Evolutionary conservation across 805 yeast species (phyloP), one percentile per base, ranked within the genome.

Genomic region (Starmera dryadoides): DNA sequence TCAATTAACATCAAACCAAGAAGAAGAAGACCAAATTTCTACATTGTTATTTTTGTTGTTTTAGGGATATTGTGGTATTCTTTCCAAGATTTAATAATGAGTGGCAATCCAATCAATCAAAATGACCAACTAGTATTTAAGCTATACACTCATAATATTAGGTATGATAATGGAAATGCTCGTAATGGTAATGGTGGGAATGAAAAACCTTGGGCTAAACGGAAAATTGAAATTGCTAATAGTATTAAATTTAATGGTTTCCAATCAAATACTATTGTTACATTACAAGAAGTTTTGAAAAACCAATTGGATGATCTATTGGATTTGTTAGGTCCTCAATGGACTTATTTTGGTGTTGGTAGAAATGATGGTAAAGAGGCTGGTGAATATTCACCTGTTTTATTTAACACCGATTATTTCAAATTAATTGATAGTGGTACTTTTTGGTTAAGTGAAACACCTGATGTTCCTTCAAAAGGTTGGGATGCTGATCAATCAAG

Each of bases 381-480:
- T 5, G 80, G 81, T 12, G 83, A 77, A 46, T 74, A 59, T 42
- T 59, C 74, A 4, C 78, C 81, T 1, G 59, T 77, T 10, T 51
- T 69, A 23, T 75, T 60, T 52, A 58, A 67, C 25, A 47, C 47
- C 6, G 38, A 58, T 0, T 62, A 62, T 14, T 68, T 74, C 59
- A 50, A 58, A 29, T 45, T 72, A 29, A 38, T 69, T 6, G 61
- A 65, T 11, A 49, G 60, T n/a, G 63, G 67, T 17, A 68, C 74
- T 9, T 63, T 63, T 39, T 77, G 82, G 82, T 56, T 77, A 12
- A 68, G 77, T 44, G 62, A 64, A 15, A 74, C 79, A 3, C 82
- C 82, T 1, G 68, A 65, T 34, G 56, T 49, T n/a, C 79, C 81
- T 1, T 68, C 77, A 14, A 58, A 47, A 34, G 75, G 73, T 6